These are phyloP conservation scores for Lyophyllum atratum DNA, from an alignment of 768 basidiomycete species.

Conservation along the genomic window DNA sequence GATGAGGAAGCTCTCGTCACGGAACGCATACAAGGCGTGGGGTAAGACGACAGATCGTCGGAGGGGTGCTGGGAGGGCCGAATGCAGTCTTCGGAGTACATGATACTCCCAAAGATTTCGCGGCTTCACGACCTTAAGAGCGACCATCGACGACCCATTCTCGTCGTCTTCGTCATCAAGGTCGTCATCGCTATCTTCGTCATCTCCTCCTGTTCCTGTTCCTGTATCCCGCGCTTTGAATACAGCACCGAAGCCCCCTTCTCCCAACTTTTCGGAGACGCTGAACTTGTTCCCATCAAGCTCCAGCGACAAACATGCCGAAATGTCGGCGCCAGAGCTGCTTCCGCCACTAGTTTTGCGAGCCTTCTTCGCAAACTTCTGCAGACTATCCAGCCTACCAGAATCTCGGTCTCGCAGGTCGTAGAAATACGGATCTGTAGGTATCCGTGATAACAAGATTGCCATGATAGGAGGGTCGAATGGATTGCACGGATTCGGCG, in stretches of 20 bases:
- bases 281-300: slow-evolving; percentile 68
- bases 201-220: slow-evolving; percentile 44
- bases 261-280: slow-evolving; percentile 87
- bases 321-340: slow-evolving; percentile 32
- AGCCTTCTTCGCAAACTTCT: slow-evolving; percentile 65
- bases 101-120: slow-evolving; percentile 92
- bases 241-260: slow-evolving; percentile 97
- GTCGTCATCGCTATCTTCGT: slow-evolving; percentile 54
- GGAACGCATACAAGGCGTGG: slow-evolving; percentile 78
- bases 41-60: slow-evolving; percentile 75
- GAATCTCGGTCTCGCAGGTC: slow-evolving; percentile 58
- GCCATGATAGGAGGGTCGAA: slow-evolving; percentile 68
- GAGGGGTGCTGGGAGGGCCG: slow-evolving; percentile 57
- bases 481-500: slow-evolving; percentile 89
- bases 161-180: slow-evolving; percentile 56
- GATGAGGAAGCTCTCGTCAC: slow-evolving; percentile 88
- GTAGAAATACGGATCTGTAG: slow-evolving; percentile 59
- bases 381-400: slow-evolving; percentile 64
- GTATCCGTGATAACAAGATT: slow-evolving; percentile 63
- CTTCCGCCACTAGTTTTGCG: slow-evolving; percentile 44
- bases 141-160: slow-evolving; percentile 61
- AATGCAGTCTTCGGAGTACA: slow-evolving; percentile 77
- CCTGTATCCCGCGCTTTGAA: slow-evolving; percentile 76
- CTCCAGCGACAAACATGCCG: slow-evolving; percentile 51
- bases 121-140: slow-evolving; percentile 91